Evolutionary conservation across 2,329 filamentous ascomycete genomes (phyloP), one percentile per base, ranked within the genome.

Genomic region (Penicillium sp.): DNA sequence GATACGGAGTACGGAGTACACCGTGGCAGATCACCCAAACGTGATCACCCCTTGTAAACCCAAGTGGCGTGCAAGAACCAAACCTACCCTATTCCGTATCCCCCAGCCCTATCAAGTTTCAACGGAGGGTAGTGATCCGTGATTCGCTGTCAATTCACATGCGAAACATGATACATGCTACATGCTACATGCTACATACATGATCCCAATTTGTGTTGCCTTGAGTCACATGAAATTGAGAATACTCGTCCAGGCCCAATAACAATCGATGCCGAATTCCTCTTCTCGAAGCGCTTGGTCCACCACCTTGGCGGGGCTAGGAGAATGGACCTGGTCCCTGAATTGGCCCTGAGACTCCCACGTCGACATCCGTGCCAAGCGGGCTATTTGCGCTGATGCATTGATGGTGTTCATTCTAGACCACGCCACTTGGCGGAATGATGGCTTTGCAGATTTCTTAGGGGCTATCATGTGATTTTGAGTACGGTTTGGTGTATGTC

Each of bases 271-370:
- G 40, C 32, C 8, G 32, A 27, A 40, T 32, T 27, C 6, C 9
- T 42, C 5, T 41, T 47, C 22, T 36, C 36, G 50, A 48, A 48
- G 50, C 29, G 50, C 50, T 48, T 53, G 48, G 29, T 24, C 22
- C 16, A 36, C 41, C 29, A 8, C 50, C 50, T 52, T 48, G 44
- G 44, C 44, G 40, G 3, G 29, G 21, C 45, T 47, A 40, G 36
- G 21, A 42, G 6, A 18, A 48, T 7, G 13, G 18, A 18, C 4
- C 27, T 27, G 13, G n/a, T 24, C 38, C 38, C 38, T 40, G 38
- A 40, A 21, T 21, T 40, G 38, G 38, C 38, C 38, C 38, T 40
- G 14, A 46, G 32, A 32, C n/a, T 40, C 36, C 32, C 31, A 45
- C 32, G 27, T 40, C 40, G 40, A 50, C 14, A 31, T 4, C 14